Evolutionary conservation across 169 alveolate species (phyloP), one percentile per base, ranked within the genome.

Genomic region (Cryptosporidium andersoni): DNA sequence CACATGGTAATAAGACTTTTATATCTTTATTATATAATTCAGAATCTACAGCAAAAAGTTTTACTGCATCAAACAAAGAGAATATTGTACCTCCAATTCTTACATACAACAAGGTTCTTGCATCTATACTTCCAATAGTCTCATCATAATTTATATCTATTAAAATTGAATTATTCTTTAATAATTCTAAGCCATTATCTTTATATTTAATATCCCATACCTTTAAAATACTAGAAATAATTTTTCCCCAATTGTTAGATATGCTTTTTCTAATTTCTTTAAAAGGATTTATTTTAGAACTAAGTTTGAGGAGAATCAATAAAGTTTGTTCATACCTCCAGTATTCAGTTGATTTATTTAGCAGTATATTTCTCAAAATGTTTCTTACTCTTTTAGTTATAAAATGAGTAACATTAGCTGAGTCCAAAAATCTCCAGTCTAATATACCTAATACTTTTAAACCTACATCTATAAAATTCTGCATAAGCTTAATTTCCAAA

Each of bases 261-360:
- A 67, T 67, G 37, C n/a, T 43, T 8, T 34, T 52, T 51, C 66
- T 58, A 67, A 67, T 53, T 34, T 67, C 52, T 36, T 34, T 11
- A 53, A 40, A 67, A 5, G 82, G 82, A 53, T 67, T 67, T 14
- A 67, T 12, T 2, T 40, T 52, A 25, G 82, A 52, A 40, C 58
- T 52, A 7, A 67, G 65, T n/a, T 65, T 53, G 42, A 67, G 66
- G 55, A 67, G 66, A 12, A 67, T 51, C 9, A 64, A 67, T 11
- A 67, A 67, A 14, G 82, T 51, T 6, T 67, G 82, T 11, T 67
- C 82, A 1, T 37, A 67, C 42, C 52, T 34, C 82, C 66, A 67
- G 34, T 67, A 67, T 11, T 53, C 58, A 3, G 82, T 67, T 55
- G 51, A 36, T n/a, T 39, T 45, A 67, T 67, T 67, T 43, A 67